A percentile compares a stretch with the other conserved stretches of the same genome.
phyloP scores from a whole-genome alignment of 1,139 yeast genomes.

The Geotrichum aggregatum region DNA sequence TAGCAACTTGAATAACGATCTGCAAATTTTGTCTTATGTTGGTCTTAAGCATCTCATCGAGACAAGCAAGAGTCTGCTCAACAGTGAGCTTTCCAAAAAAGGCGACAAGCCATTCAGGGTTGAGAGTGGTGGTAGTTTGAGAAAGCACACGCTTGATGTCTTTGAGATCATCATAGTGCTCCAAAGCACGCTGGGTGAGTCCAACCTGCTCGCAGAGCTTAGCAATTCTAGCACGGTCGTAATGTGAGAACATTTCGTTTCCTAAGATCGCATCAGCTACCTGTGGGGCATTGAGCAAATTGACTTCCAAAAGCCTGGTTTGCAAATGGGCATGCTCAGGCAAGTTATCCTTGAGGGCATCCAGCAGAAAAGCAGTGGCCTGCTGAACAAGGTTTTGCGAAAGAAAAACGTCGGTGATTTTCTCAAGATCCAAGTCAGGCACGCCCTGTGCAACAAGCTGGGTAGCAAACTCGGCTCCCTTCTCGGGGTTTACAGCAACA shows the following conservation, averaged over 20 bases:
- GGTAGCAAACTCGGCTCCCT: constrained; percentile 95
- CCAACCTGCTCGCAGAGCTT: constrained; percentile 92
- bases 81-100: constrained; percentile 93
- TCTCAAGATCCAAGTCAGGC: constrained; percentile 72
- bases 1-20: constrained; percentile 92
- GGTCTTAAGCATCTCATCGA: constrained; percentile 76
- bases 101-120: constrained; percentile 88
- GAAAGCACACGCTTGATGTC: constrained; percentile 94
- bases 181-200: constrained; percentile 88
- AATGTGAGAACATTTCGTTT: constrained; percentile 91
- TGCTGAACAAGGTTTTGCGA: constrained; percentile 94
- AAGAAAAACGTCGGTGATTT: constrained; percentile 87
- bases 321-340: constrained; percentile 96
- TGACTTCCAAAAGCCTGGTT: constrained; percentile 89
- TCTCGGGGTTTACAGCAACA: constrained; percentile 91
- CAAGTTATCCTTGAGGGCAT: constrained; percentile 88
- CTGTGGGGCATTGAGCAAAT: constrained; percentile 94
- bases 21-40: constrained; percentile 87
- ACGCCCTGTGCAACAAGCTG: constrained; percentile 64
- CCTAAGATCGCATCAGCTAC: constrained; percentile 98
- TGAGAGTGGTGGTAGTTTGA: constrained; percentile 73
- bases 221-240: constrained; percentile 91
- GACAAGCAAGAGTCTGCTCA: constrained; percentile 85
- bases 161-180: constrained; percentile 88
- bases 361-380: constrained; percentile 96